phyloP scores from a whole-genome alignment of 2,329 filamentous ascomycete species.

The Colletotrichum aenigma region DNA sequence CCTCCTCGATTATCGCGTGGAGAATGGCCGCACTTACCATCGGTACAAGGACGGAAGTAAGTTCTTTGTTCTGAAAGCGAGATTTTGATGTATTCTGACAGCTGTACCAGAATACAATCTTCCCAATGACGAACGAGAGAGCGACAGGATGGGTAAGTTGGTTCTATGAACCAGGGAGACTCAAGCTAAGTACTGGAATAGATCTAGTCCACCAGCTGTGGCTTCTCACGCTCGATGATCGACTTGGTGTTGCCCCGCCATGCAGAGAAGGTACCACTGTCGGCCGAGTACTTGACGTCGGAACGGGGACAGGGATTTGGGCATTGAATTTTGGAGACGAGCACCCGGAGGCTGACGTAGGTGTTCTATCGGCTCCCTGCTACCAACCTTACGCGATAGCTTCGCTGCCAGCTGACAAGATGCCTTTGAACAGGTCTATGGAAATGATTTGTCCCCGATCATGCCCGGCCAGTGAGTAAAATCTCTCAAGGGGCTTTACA shows the following conservation, averaged over 20 bases:
- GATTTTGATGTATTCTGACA: background rate
- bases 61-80: background rate
- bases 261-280: background rate
- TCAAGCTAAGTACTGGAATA: rapidly evolving
- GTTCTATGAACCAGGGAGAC: background rate
- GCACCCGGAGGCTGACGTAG: background rate
- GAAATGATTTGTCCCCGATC: background rate
- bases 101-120: background rate
- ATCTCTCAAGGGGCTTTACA: background rate
- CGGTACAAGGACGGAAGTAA: background rate
- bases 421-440: background rate
- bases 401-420: background rate
- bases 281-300: background rate
- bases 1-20: background rate
- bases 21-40: background rate
- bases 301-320: background rate
- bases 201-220: background rate
- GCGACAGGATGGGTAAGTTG: background rate
- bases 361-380: background rate
- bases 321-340: background rate
- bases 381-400: background rate
- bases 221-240: background rate
- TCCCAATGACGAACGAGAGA: background rate
- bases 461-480: background rate
- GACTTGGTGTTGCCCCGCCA: background rate